Evolutionary conservation across 2,329 filamentous ascomycete genomes (phyloP), one percentile per base, ranked within the genome.

Genomic region (Colletotrichum sp.): DNA sequence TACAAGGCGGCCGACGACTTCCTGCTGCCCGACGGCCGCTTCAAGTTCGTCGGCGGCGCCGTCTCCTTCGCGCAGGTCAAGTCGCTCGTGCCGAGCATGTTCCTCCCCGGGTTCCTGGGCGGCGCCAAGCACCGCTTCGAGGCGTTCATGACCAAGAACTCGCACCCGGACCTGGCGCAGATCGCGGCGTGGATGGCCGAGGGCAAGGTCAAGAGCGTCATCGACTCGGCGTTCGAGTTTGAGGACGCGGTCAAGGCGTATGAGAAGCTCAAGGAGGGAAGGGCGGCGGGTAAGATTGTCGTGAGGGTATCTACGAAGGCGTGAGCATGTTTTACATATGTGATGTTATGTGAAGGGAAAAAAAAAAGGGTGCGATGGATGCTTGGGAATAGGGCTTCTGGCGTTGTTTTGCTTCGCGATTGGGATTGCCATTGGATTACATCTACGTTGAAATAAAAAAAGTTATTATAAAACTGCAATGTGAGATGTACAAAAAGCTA

Each of bases 221-320:
- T 93, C 39, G 92, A 93, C 80, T 85, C 86, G 39, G 86, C 85
- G 3, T 93, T 88, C 79, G 85, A 87, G 26, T 92, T 92, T 80
- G 88, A 90, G 21, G 89, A 94, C 71, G 88, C 86, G 3, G 83
- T 85, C 1, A 86, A 89, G 80, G 93, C 92, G 4, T 92, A 90
- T 83, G 87, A 89, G 82, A 89, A 87, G 77, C 80, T 94, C 79
- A 92, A 91, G 84, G 89, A 88, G 4, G 90, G 90, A 0, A 87
- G 90, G n/a, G 86, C 89, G 6, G 89, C 84, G 68, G 93, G 93
- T 1, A 94, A 94, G 85, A 84, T 94, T 78, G 85, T 94, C 49
- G 79, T 87, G 44, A 75, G 78, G n/a, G 77, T 80, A n/a, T 62
- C 72, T 16, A 60, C 62, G 28, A 77, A 79, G 69, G 68, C 65